Evolutionary conservation across 257 asterid genomes (phyloP), one percentile per base, ranked within the genome.

Genomic region (Lycium ferocissimum): DNA sequence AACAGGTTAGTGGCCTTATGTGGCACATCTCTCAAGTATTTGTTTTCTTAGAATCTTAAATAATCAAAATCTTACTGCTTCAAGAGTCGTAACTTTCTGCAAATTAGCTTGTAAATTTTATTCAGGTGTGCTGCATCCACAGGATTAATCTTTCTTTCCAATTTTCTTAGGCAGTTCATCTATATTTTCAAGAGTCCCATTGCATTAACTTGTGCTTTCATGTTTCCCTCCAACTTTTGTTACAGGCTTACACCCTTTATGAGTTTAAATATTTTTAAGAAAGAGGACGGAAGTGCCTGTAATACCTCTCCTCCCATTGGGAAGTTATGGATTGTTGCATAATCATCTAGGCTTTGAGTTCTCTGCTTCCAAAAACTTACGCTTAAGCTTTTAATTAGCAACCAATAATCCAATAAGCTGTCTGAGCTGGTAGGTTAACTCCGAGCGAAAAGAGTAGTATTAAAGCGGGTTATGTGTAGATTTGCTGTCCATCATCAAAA

Each of bases 1-100:
- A 93, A 90, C 83, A 97, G 97, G 99, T 95, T 79, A 86, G 79
- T 84, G 73, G 82, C 86, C 84, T 84, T 81, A 73, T 26, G 75
- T 73, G 83, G 33, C 81, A 86, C 54, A 78, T 84, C 59, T 84
- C 85, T 49, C 40, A 43, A 78, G 53, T 63, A 54, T 43, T 79
- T 79, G 45, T 72, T 38, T 69, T 58, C 63, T 26, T 71, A 5
- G 45, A 78, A 33, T 45, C 65, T 53, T 56, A 83, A 83, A 73
- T 71, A 69, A 66, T 83, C 69, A 69, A 18, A 81, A 51, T 69
- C 54, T 37, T 69, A 49, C 63, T 67, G 35, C 53, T 67, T 47
- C 62, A 20, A 9, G 43, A 75, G 62, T 78, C 1, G 3, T 26
- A 78, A 78, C 62, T 49, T 75, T 73, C 37, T 75, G 61, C 62